Percentiles rank a stretch among this genome's conserved stretches.
Conservation (phyloP, 192 early-diverging fungal species). For the Chytriomyces confervae region DNA sequence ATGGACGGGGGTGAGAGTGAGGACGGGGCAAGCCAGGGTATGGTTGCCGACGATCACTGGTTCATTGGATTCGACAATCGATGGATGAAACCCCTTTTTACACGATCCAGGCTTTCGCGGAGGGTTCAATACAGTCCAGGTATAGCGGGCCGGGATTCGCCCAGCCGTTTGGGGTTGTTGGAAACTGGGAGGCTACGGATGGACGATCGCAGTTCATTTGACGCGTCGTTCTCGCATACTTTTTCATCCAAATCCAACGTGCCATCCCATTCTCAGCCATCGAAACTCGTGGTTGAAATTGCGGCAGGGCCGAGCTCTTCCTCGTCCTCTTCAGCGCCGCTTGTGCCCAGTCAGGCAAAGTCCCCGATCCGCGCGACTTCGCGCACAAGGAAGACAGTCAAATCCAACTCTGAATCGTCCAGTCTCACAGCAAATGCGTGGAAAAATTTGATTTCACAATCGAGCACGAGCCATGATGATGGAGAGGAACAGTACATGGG, state of each 20-base stretch:
- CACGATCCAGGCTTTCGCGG: constrained; percentile 18
- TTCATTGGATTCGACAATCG: constrained; percentile 83
- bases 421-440: not conserved
- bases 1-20: not conserved
- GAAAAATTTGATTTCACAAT: not conserved
- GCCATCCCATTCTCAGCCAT: too few species aligned
- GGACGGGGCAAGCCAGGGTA: not conserved
- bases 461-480: not conserved
- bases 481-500: not conserved
- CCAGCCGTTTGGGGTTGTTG: not conserved
- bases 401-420: too few species aligned
- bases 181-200: not conserved
- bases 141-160: not conserved
- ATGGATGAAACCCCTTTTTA: constrained; percentile 83
- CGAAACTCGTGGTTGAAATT: too few species aligned
- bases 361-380: too few species aligned
- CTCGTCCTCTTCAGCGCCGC: too few species aligned
- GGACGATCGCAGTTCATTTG: not conserved
- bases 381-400: too few species aligned
- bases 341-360: too few species aligned
- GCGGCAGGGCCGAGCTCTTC: too few species aligned
- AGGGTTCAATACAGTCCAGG: not conserved
- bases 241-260: not conserved
- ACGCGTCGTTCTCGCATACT: not conserved
- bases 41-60: constrained; percentile 67